Evolutionary conservation across 2,329 filamentous ascomycete species (phyloP), one percentile per base, ranked within the genome.

Genomic region (Ascomycota sp.): DNA sequence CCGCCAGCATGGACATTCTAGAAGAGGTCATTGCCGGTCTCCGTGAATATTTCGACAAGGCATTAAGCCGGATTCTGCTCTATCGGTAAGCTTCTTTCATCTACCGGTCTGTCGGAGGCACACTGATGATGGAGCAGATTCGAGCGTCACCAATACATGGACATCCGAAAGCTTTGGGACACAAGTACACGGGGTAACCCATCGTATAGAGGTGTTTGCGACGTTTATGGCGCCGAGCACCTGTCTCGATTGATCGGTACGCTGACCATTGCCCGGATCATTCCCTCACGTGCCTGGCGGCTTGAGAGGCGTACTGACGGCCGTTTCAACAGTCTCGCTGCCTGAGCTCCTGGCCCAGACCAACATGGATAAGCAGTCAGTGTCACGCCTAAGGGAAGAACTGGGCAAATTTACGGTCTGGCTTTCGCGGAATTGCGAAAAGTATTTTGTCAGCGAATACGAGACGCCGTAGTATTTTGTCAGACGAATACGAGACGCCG

Each of bases 281-380:
- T n/a, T n/a, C n/a, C n/a, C n/a, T n/a, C n/a, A n/a, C n/a, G n/a
- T n/a, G n/a, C n/a, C n/a, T n/a, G n/a, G n/a, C n/a, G 27, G 28
- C 8, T n/a, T 20, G 8, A 17, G 15, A 20, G n/a, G n/a, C n/a
- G n/a, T n/a, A 7, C 28, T 27, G 25, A 41, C 28, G 20, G 21
- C 25, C 23, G 23, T 19, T 24, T 19, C 33, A 10, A 3, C 41
- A 93, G 86, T 91, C 4, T 77, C 78, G 1, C 72, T 95, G 41
- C 86, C 89, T 1, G 89, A 98, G 47, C 71, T 95, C 25, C 74
- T 95, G 36, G 85, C 85, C 4, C 89, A 98, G 50, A 98, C 89
- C 30, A 95, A 95, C 55, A 93, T 98, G 83, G 89, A 95, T 45
- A 65, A 76, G 31, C 83, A 92, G 49, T 85, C 83, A 3, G 81